These are phyloP conservation scores for Lasiodiplodia sp. DNA, from an alignment of 2,329 filamentous ascomycete genomes.

Conservation along the genomic window DNA sequence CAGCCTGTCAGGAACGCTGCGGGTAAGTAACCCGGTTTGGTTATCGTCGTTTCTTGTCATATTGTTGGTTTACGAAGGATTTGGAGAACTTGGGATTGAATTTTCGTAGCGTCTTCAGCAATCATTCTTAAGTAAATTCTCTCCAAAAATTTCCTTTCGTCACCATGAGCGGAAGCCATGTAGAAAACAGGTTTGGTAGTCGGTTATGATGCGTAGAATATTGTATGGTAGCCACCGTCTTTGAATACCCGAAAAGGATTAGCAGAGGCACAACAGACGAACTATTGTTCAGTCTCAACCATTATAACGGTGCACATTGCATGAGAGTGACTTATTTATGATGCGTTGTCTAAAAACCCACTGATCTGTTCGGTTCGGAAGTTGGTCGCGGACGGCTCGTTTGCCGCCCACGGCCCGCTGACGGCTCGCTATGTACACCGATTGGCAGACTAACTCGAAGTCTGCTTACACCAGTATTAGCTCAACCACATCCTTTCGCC, in stretches of 20 bases:
- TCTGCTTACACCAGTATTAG: background rate
- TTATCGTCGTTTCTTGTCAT: background rate
- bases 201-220: background rate
- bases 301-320: no score
- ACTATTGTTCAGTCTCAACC: background rate
- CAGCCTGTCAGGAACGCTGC: constrained; percentile 40
- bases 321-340: background rate
- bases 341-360: background rate
- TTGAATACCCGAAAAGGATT: background rate
- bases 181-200: constrained; percentile 3
- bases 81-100: background rate
- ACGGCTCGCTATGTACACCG: background rate
- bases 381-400: no score
- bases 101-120: background rate
- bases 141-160: background rate
- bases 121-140: background rate
- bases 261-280: background rate
- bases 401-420: background rate
- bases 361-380: background rate
- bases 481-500: background rate
- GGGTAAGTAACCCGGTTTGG: constrained; percentile 40
- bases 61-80: background rate
- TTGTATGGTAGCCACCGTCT: background rate
- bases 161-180: background rate
- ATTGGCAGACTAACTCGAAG: background rate